Evolutionary conservation across 768 basidiomycete genomes (phyloP).

Genomic region (Leccinum ochraceum): DNA sequence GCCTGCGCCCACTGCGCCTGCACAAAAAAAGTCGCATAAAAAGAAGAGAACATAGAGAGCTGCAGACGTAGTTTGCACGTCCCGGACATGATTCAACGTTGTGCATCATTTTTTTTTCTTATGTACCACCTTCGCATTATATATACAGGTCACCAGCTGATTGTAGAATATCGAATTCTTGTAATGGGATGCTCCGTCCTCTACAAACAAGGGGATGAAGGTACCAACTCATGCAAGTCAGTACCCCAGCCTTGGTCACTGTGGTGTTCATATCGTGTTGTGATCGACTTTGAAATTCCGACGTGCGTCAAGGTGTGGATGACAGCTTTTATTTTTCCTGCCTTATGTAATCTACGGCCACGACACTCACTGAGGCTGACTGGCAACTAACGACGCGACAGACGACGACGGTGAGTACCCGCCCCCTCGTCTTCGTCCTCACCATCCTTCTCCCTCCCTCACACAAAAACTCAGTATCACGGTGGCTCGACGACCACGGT

Average conservation of each 20-base stretch:
- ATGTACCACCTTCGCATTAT: background rate
- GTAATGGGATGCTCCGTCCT: background rate
- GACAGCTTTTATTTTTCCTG: too few species aligned
- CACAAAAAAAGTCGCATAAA: conserved; percentile 61
- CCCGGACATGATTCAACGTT: background rate
- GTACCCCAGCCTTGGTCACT: background rate
- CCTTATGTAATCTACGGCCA: too few species aligned
- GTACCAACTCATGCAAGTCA: background rate
- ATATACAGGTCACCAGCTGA: background rate
- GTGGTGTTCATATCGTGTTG: too few species aligned
- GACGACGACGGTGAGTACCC: too few species aligned
- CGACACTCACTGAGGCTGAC: too few species aligned
- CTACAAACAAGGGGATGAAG: background rate
- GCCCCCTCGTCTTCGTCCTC: too few species aligned
- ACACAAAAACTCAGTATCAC: too few species aligned
- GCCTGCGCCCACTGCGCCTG: conserved; percentile 55
- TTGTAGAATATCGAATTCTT: background rate
- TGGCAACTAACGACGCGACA: too few species aligned
- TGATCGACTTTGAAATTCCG: too few species aligned
- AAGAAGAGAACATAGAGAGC: conserved; percentile 61
- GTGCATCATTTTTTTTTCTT: background rate
- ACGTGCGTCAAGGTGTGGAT: too few species aligned
- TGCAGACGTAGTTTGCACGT: background rate
- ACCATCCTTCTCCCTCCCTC: too few species aligned
- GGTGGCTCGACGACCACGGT: too few species aligned